These are phyloP conservation scores for Hondaea fermentalgiana DNA, from an alignment of 108 stramenopile species.

Conservation along the genomic window DNA sequence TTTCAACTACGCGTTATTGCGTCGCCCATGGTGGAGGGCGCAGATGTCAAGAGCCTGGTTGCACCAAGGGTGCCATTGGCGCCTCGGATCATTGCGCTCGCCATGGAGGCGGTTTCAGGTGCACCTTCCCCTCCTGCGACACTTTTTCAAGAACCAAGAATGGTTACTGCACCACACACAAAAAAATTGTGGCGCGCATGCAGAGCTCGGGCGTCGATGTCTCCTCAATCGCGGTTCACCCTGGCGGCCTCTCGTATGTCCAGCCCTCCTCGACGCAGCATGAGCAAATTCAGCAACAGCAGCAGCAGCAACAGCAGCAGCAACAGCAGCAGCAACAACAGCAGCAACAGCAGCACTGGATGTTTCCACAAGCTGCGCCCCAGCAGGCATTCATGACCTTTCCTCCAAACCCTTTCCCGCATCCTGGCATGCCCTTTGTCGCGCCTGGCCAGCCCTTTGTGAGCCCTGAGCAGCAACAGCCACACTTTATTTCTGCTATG, in stretches of 20 bases:
- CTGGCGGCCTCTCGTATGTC: background rate
- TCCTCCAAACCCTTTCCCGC: no score
- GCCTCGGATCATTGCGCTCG: background rate
- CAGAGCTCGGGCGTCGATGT: background rate
- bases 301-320: background rate
- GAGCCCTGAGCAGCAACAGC: background rate
- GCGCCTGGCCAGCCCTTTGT: no score
- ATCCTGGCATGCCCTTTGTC: no score
- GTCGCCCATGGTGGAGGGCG: slow-evolving; percentile 8
- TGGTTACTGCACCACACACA: background rate
- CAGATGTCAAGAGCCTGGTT: background rate
- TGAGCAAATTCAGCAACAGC: background rate
- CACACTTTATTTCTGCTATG: background rate
- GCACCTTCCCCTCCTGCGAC: background rate
- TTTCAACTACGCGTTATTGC: background rate
- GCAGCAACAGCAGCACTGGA: background rate
- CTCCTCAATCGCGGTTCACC: no score
- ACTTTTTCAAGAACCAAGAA: background rate
- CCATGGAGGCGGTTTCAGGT: slow-evolving; percentile 8
- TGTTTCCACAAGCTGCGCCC: no score
- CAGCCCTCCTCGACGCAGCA: background rate
- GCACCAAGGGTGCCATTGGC: slow-evolving; percentile 1
- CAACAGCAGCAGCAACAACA: background rate
- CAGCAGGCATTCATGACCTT: background rate
- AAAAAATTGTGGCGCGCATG: background rate